Evolutionary conservation across 305 asterid species (phyloP).

Genomic region (Rubia balearica): DNA sequence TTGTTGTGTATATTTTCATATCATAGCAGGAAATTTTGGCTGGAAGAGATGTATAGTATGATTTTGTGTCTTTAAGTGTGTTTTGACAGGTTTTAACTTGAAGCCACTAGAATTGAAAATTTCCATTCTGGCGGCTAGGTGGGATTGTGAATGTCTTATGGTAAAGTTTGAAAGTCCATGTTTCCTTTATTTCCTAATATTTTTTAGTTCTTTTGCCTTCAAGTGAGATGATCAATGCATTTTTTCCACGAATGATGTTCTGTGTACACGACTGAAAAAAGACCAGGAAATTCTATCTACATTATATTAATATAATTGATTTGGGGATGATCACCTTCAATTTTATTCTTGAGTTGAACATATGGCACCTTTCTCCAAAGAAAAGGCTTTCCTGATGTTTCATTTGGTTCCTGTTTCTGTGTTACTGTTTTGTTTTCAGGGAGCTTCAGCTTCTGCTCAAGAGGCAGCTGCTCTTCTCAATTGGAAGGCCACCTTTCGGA

Average conservation of each 20-base stretch:
- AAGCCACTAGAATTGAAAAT: too few species aligned
- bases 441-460: slow-evolving; percentile 2
- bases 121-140: background rate
- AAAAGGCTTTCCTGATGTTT: slow-evolving; percentile 1
- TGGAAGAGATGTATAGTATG: too few species aligned
- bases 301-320: too few species aligned
- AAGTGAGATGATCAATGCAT: background rate
- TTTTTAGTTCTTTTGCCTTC: too few species aligned
- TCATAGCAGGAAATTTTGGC: too few species aligned
- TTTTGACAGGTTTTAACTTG: too few species aligned
- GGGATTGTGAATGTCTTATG: background rate
- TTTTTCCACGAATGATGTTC: background rate
- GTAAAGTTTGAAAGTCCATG: background rate
- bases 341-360: background rate
- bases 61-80: too few species aligned
- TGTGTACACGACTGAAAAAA: background rate
- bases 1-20: too few species aligned
- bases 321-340: background rate
- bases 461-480: slow-evolving; percentile 13
- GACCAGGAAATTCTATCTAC: background rate
- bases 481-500: slow-evolving; percentile 7
- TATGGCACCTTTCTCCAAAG: background rate
- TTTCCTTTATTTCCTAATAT: background rate
- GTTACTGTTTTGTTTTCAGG: background rate
- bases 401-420: background rate